Percentiles rank a stretch among this genome's conserved stretches.
Conservation (phyloP, 352 stramenopile genomes). For the Globisporangium cederbergense region DNA sequence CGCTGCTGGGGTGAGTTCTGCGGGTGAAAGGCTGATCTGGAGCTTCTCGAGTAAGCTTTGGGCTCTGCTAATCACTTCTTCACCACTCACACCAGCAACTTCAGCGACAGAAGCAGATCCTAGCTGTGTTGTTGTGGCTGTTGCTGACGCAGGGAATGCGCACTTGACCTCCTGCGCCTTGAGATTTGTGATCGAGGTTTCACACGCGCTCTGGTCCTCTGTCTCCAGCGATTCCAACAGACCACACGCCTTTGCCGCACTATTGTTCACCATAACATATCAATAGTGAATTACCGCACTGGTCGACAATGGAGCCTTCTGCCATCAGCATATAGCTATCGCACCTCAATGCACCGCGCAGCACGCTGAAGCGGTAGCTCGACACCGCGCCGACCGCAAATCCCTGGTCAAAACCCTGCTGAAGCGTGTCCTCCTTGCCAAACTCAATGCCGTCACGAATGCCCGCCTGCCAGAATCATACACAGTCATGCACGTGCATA, state of each 20-base stretch:
- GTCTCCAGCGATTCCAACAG: not conserved
- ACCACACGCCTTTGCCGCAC: constrained; percentile 9
- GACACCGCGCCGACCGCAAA: constrained; percentile 34
- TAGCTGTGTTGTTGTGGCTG: not conserved
- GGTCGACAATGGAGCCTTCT: not conserved
- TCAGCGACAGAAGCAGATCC: not conserved
- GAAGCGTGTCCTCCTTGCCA: constrained; percentile 67
- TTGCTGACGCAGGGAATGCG: not conserved
- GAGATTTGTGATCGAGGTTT: not conserved
- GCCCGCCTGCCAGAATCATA: constrained; percentile 30
- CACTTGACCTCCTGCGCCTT: constrained; percentile 11
- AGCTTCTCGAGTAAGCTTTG: constrained; percentile 10
- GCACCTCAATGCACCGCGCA: constrained; percentile 53
- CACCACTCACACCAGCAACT: not conserved
- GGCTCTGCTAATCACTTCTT: not conserved
- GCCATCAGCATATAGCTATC: not conserved
- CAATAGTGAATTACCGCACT: not conserved
- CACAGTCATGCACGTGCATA: not conserved
- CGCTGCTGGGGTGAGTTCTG: not conserved
- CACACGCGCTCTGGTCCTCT: not conserved
- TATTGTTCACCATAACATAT: not conserved
- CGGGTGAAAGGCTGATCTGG: not conserved
- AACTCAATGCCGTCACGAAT: constrained; percentile 67
- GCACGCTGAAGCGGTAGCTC: constrained; percentile 37
- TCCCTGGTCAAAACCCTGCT: constrained; percentile 65